These are phyloP conservation scores for Fusarium xyrophilum DNA, from an alignment of 2,329 filamentous ascomycete species.

Conservation along the genomic window DNA sequence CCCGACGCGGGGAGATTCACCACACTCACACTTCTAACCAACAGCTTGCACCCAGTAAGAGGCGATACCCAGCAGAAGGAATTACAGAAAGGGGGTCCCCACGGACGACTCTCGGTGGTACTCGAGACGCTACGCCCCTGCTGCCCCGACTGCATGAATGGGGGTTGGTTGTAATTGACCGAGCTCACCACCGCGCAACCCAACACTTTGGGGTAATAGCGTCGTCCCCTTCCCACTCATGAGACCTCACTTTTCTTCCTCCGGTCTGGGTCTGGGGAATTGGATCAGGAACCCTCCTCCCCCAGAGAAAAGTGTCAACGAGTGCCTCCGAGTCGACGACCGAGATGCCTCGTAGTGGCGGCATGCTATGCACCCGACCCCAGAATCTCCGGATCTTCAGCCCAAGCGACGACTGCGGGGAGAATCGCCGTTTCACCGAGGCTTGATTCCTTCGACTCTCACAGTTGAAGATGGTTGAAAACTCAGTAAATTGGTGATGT, in stretches of 20 bases:
- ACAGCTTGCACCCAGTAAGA: too few relatives aligned
- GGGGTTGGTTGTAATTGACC: constrained; percentile 43
- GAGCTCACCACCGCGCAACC: constrained; percentile 33
- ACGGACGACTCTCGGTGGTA: constrained; percentile 47
- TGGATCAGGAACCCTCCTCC: not conserved
- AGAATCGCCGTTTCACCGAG: constrained; percentile 26
- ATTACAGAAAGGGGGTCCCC: constrained; percentile 19
- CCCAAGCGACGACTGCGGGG: constrained; percentile 12
- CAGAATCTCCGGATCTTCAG: constrained; percentile 30
- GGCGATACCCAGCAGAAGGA: not conserved
- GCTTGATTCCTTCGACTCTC: not conserved
- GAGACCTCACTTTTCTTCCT: not conserved
- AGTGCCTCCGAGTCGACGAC: constrained; percentile 38
- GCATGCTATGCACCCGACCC: constrained; percentile 25
- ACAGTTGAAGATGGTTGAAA: too few relatives aligned
- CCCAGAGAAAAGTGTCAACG: constrained; percentile 23
- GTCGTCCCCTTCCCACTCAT: not conserved
- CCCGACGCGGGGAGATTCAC: constrained; percentile 33
- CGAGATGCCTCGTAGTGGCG: constrained; percentile 25
- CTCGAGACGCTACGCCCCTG: constrained; percentile 42
- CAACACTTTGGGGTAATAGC: constrained; percentile 20
- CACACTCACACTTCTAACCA: not conserved
- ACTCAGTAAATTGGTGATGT: not conserved
- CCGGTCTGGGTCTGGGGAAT: constrained; percentile 23
- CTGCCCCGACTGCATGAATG: constrained; percentile 34